Evolutionary conservation across 2,329 filamentous ascomycete genomes (phyloP), one percentile per base, ranked within the genome.

Genomic region (Aureobasidium subglaciale): DNA sequence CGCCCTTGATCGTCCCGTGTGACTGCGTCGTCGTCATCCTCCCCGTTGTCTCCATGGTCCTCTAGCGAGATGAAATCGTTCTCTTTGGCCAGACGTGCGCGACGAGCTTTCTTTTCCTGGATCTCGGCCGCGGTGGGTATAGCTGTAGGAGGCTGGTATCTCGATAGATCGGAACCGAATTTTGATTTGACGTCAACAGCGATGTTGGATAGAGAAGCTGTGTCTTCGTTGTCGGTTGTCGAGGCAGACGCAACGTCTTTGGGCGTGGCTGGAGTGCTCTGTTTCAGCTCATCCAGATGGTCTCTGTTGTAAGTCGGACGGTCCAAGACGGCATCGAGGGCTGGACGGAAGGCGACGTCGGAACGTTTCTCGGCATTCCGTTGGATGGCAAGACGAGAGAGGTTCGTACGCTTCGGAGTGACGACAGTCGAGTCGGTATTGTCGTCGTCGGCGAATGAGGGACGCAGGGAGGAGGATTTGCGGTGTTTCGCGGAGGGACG

Each of bases 61-160:
- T 82, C 77, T 0, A 89, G 73, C 0, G 84, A 82, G 41, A 89
- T 80, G 64, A 83, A 87, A 55, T 85, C 83, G 46, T 70, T 65
- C 64, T 90, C 84, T 53, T 83, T 78, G 0, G 90, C 91, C 10
- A 95, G 70, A 1, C 92, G 84, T n/a, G 87, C 86, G 15, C 92
- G 82, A 2, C 93, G 83, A 58, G 90, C 88, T 70, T 96, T 97
- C 75, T 91, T 95, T 71, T 95, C 91, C 25, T 81, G 81, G 49
- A 97, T 95, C 66, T 96, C 88, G 2, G 87, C 82, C 59, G 91
- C 87, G 2, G 86, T 90, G 3, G 92, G 84, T 60, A 96, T 90
- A 5, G 75, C 64, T 29, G 73, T 69, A 50, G 70, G 59, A 62
- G 41, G 56, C 41, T 58, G 48, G 45, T 70, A 69, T 24, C 65